These are phyloP conservation scores for Epicoccum sorghinum DNA, from an alignment of 2,329 filamentous ascomycete genomes.

Conservation along the genomic window DNA sequence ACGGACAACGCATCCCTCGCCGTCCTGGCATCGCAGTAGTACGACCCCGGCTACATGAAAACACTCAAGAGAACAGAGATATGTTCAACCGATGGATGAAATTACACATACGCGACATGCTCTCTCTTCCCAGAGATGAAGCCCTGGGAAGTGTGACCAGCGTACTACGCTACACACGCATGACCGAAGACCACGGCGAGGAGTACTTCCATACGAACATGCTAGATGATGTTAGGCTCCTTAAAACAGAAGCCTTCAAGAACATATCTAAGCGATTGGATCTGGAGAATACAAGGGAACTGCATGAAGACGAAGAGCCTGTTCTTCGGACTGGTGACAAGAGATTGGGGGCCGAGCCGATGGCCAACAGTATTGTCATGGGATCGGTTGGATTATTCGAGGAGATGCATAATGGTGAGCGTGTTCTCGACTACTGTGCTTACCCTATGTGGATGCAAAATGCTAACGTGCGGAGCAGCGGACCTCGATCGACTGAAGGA, in stretches of 20 bases:
- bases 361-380: conserved; percentile 10
- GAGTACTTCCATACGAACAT: conserved; percentile 12
- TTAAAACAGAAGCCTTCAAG: not conserved
- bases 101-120: conserved; percentile 9
- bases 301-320: conserved; percentile 10
- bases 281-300: conserved; percentile 13
- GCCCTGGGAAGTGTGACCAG: not conserved
- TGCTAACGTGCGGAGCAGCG: not conserved
- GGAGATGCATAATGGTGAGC: not conserved
- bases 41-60: not conserved
- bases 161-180: conserved; percentile 8
- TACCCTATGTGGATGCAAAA: not conserved
- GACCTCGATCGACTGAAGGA: not conserved
- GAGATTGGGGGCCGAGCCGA: conserved; percentile 1
- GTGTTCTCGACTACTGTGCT: not conserved
- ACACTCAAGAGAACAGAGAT: conserved; percentile 1
- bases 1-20: not conserved
- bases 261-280: conserved; percentile 8
- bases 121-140: conserved; percentile 1
- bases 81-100: conserved; percentile 12
- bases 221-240: conserved; percentile 4
- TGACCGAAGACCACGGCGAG: not conserved
- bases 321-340: not conserved
- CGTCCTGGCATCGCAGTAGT: conserved; percentile 14
- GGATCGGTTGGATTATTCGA: conserved; percentile 11